phyloP scores from a whole-genome alignment of 495 filamentous ascomycete genomes.

The Penicillium angulare region DNA sequence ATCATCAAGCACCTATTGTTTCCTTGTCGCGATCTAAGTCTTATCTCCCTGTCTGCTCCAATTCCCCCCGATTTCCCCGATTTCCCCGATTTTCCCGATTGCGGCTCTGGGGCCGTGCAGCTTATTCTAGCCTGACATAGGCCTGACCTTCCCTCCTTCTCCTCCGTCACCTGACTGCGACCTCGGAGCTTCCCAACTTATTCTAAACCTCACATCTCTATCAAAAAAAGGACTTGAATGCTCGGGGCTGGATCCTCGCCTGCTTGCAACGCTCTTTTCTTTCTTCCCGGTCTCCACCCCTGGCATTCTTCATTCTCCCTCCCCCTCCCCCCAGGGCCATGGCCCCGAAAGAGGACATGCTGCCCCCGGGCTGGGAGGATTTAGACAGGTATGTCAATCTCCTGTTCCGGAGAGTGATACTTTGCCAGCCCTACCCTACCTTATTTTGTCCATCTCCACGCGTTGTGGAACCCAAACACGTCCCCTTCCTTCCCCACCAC shows the following conservation, averaged over 20 bases:
- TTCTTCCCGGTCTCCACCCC: slow-evolving; percentile 7
- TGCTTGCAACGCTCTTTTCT: slow-evolving; percentile 14
- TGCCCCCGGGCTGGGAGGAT: slow-evolving; percentile 50
- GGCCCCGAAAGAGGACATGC: slow-evolving; percentile 50
- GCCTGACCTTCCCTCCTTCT: slow-evolving; percentile 1
- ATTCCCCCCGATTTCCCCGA: neutral
- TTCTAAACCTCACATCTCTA: neutral
- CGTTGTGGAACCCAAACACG: slow-evolving; percentile 21
- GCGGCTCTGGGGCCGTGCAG: slow-evolving; percentile 20
- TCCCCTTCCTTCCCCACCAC: neutral
- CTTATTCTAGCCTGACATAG: slow-evolving; percentile 1
- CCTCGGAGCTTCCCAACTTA: slow-evolving; percentile 12
- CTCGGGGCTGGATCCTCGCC: slow-evolving; percentile 1
- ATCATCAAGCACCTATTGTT: no score
- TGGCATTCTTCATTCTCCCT: slow-evolving; percentile 39
- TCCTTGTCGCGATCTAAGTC: neutral
- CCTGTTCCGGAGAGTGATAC: slow-evolving; percentile 13
- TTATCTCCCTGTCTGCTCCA: neutral
- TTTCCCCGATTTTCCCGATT: slow-evolving; percentile 18
- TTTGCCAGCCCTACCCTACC: slow-evolving; percentile 1
- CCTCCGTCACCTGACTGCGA: slow-evolving; percentile 29
- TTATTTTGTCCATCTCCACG: slow-evolving; percentile 7
- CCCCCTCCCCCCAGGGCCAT: slow-evolving; percentile 36
- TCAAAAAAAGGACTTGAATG: neutral
- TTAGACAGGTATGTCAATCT: slow-evolving; percentile 44